Evolutionary conservation across 2,329 filamentous ascomycete species (phyloP).

Genomic region (Diaporthe citrichinensis): DNA sequence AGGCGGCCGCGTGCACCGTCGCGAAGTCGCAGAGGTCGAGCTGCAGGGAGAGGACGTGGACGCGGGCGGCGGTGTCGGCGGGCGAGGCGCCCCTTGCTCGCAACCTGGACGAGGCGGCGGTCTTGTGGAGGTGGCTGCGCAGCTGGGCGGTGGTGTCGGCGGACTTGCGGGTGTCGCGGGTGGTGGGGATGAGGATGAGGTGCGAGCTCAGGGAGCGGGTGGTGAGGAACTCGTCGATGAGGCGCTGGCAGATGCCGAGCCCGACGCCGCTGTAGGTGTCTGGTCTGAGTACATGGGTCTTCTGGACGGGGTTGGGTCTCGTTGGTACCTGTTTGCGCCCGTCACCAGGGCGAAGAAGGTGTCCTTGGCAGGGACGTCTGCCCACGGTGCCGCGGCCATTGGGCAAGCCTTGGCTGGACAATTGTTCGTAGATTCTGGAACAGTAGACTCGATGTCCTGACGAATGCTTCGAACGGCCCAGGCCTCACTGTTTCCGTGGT

Average conservation of each 20-base stretch:
- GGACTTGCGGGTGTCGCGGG: conserved; percentile 81
- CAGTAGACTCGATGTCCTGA: background rate
- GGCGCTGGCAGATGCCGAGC: conserved; percentile 83
- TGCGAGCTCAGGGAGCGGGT: conserved; percentile 76
- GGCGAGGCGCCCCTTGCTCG: conserved; percentile 56
- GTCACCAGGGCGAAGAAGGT: conserved; percentile 81
- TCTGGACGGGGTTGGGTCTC: background rate
- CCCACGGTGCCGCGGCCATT: conserved; percentile 54
- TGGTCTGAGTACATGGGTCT: conserved; percentile 43
- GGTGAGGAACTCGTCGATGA: conserved; percentile 90
- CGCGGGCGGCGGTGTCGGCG: conserved; percentile 60
- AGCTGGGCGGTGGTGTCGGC: conserved; percentile 78
- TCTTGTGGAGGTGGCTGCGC: conserved; percentile 70
- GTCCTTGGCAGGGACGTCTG: conserved; percentile 53
- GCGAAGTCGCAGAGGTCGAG: conserved; percentile 73
- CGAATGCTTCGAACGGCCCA: background rate
- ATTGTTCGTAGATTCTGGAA: background rate
- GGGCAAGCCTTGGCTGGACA: background rate
- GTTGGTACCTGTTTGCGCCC: conserved; percentile 83
- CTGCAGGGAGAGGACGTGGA: conserved; percentile 72
- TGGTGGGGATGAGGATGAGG: conserved; percentile 87
- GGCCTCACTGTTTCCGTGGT: background rate
- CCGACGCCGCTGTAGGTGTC: conserved; percentile 81
- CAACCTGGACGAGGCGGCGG: conserved; percentile 58
- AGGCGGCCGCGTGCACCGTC: conserved; percentile 64